Evolutionary conservation across 2,329 filamentous ascomycete genomes (phyloP), one percentile per base, ranked within the genome.

Genomic region (Epichloe aotearoae): DNA sequence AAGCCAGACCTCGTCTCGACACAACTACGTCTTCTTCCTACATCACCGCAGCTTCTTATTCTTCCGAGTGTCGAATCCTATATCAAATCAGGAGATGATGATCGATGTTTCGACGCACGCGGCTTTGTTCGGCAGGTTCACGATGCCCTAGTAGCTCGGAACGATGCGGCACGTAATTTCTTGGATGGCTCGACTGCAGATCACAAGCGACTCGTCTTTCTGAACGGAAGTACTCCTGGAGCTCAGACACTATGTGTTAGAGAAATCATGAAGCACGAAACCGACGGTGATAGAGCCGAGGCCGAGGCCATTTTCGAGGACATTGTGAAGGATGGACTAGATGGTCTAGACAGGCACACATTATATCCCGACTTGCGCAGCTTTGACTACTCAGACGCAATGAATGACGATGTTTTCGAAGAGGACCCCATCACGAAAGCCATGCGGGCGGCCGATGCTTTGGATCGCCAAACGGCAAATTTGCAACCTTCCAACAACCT

Each of bases 11-110:
- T 70, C 33, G 69, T 83, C 33, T 73, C 75, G 23, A 81, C 77
- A 3, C 80, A 84, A 57, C 65, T 83, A 39, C 73, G 73, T 45
- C 69, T 83, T 3, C 71, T 84, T 11, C 80, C 80, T 8, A 71
- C 70, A 3, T 83, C 78, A 1, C 64, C 74, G 0, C 75, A 81
- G 51, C 73, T 83, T 38, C 62, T 82, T 23, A 70, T 82, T 37
- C 65, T 84, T 2, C 79, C 80, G 0, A 63, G 65, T 34, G n/a
- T 54, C 17, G 50, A 52, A 20, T 47, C 47, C 14, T 52, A 52
- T 17, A 38, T 52, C 23, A 39, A 47, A 36, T 4, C 52, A 20
- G 42, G 37, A 26, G 52, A 50, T 23, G 11, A 23, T 26, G 23
- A 40, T 19, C 11, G 17, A 26, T 40, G 46, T 2, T 64, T 68